These are phyloP conservation scores for Xerocomus minutiporus DNA, from an alignment of 1,284 basidiomycete species.

Conservation along the genomic window DNA sequence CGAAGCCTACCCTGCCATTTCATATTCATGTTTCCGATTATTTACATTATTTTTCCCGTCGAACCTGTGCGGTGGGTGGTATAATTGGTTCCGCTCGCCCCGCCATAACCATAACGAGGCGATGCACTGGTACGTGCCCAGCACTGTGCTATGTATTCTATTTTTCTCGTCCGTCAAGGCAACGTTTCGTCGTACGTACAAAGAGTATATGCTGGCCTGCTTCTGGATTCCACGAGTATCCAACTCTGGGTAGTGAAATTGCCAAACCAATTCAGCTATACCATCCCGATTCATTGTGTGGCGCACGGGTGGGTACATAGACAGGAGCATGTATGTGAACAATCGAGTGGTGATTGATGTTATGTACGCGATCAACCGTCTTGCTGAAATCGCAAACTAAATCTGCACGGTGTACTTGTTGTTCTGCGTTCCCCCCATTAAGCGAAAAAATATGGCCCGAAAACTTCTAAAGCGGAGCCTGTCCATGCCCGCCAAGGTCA, in stretches of 20 bases:
- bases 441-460: slow-evolving; percentile 1
- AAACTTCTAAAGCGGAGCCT: slow-evolving; percentile 17
- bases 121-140: slow-evolving; percentile 1
- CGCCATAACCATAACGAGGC: neutral
- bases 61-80: neutral
- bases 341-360: slow-evolving; percentile 3
- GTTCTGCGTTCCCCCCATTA: neutral
- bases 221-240: slow-evolving; percentile 5
- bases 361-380: neutral
- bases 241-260: neutral
- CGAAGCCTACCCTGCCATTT: slow-evolving; percentile 18
- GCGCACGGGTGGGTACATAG: slow-evolving; percentile 2
- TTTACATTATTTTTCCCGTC: neutral
- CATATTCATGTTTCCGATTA: neutral
- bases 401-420: neutral
- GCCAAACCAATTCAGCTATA: slow-evolving; percentile 5
- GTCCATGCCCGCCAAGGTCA: slow-evolving; percentile 9
- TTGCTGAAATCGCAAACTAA: neutral
- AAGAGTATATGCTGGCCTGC: neutral
- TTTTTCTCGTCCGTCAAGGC: slow-evolving; percentile 4
- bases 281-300: neutral
- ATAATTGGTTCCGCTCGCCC: neutral
- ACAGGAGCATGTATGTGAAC: slow-evolving; percentile 5
- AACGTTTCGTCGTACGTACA: slow-evolving; percentile 14
- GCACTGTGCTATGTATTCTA: slow-evolving; percentile 1